Evolutionary conservation across 305 asterid genomes (phyloP), one percentile per base, ranked within the genome.

Genomic region (Solanum aculeatissimum): DNA sequence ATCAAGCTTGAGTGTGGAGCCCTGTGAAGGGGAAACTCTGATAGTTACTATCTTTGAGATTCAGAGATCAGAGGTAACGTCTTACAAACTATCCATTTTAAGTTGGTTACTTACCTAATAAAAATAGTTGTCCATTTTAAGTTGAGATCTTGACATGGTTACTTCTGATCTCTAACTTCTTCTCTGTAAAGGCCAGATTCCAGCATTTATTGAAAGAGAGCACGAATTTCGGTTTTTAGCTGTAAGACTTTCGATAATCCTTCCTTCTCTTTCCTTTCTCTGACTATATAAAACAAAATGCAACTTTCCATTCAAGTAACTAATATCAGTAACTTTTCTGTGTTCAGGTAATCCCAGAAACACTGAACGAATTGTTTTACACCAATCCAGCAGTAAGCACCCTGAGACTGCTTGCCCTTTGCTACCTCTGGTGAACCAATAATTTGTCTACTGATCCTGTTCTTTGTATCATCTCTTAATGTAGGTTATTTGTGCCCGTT

Each of bases 1-100:
- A 87, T 97, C 99, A 49, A 95, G 99, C 93, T 91, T 94, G 91
- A 95, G 99, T 10, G 97, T 94, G 74, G 98, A 97, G 92, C 93
- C 94, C 54, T 92, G 96, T 84, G 96, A 95, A 86, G 90, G 87
- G 84, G 98, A 94, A 92, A 86, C 90, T 85, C 92, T 95, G 80
- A 87, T 95, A 54, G 90, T 97, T 75, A 92, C 97, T 78, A 90
- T 93, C 53, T 97, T 97, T 71, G 99, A 97, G 91, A 97, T 97
- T 83, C 95, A 51, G 90, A 92, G 90, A 91, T 95, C 98, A 13
- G 95, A 94, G 98, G 99, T 97, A 93, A 15, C 32, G 55, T 29
- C 42, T 79, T 81, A 65, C 18, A 13, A 51, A 51, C 19, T 27
- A 49, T 87, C 25, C 43, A 68, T 84, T 74, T 57, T 57, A 21